Conservation (phyloP, 75 land plant genomes). For the Pseudotsuga menziesii region DNA sequence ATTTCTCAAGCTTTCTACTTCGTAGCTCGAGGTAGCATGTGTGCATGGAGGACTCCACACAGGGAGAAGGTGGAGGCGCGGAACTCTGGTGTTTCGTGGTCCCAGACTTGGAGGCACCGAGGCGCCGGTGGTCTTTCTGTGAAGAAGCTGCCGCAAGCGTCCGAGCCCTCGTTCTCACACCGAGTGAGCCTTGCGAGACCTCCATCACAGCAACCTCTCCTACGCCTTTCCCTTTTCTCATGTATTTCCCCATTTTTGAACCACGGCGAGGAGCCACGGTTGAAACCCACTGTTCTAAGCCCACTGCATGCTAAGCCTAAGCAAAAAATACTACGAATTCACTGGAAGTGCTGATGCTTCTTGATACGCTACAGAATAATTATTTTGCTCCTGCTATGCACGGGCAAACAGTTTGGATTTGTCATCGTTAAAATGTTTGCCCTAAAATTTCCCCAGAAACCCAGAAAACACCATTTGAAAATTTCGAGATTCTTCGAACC, state of each 20-base stretch:
- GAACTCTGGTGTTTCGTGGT: neutral
- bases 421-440: neutral
- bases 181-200: conserved; percentile 7
- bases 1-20: conserved; percentile 48
- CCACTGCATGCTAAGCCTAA: neutral
- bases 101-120: neutral
- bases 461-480: neutral
- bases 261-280: conserved; percentile 10
- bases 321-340: neutral
- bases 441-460: neutral
- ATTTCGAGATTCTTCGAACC: neutral
- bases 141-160: conserved; percentile 11
- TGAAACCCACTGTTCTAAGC: neutral
- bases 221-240: conserved; percentile 30
- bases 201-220: conserved; percentile 33
- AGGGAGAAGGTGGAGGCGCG: neutral
- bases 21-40: conserved; percentile 50
- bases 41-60: conserved; percentile 1
- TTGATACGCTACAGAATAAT: neutral
- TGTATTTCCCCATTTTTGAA: conserved; percentile 34
- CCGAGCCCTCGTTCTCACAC: conserved; percentile 21
- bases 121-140: neutral
- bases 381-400: neutral
- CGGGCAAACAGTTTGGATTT: neutral
- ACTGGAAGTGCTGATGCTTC: neutral